Evolutionary conservation across 2,329 filamentous ascomycete genomes (phyloP), one percentile per base, ranked within the genome.

Genomic region (Trichophyton verrucosum): DNA sequence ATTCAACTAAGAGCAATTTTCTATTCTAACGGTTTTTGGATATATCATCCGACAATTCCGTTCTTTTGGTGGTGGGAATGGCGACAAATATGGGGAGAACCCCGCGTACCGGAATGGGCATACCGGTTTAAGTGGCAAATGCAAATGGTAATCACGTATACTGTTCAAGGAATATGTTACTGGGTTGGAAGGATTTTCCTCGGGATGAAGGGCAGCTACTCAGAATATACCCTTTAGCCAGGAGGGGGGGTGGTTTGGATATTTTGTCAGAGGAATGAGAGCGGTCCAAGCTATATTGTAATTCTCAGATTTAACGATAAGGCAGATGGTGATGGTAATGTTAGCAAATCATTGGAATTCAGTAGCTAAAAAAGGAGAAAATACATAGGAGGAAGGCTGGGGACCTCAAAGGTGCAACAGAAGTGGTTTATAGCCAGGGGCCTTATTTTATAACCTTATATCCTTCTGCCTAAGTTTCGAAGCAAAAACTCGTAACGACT

Each of bases 1-100:
- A 59, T 59, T 51, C 58, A 59, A 20, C 15, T 59, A 7, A 30
- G 58, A 20, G 20, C 30, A 22, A 59, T 59, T 33, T 59, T 59
- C 22, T 59, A 51, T 51, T 6, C 30, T 13, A 15, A 59, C 24
- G 42, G 58, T 11, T 47, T 59, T 49, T 59, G 58, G 58, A n/a
- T 59, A 59, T n/a, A 3, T 9, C 20, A 59, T 49, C 24, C 38
- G 9, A 59, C 42, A 7, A 59, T 59, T 49, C 58, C 58, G 17
- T 40, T 59, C 13, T 20, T 49, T 22, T 33, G 30, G 24, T 59
- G 58, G 58, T 59, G 42, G 42, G 9, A 27, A 20, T 36, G 13
- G 20, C 58, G 46, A 22, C 58, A 47, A 49, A 44, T 58, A 44
- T 58, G 33, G 56, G 58, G 58, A 47, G 40, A 40, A 13, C 42